Evolutionary conservation across 2,329 filamentous ascomycete species (phyloP).

Genomic region (Ophiostoma sp.): DNA sequence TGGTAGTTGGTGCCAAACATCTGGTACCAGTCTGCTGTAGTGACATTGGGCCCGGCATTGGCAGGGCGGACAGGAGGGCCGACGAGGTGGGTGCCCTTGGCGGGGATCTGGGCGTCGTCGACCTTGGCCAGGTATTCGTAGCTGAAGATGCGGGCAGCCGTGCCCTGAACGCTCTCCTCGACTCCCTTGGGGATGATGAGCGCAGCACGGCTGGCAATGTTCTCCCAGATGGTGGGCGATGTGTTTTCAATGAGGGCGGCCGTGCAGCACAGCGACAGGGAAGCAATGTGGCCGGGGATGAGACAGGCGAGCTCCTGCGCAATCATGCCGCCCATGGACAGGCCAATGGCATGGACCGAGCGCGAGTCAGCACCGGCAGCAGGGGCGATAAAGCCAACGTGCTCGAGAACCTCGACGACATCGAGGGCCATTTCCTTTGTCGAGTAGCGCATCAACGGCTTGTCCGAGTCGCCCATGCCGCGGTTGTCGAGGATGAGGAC

Average conservation of each 20-base stretch:
- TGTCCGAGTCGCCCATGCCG: conserved; percentile 75
- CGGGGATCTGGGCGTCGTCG: conserved; percentile 52
- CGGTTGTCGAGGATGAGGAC: conserved; percentile 78
- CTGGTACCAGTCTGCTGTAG: conserved; percentile 23
- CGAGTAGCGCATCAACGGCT: conserved; percentile 70
- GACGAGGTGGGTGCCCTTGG: conserved; percentile 27
- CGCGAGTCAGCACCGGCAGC: conserved; percentile 26
- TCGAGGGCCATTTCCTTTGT: conserved; percentile 82
- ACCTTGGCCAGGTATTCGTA: conserved; percentile 56
- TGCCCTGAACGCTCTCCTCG: conserved; percentile 59
- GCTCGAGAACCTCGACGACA: conserved; percentile 61
- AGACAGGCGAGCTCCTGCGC: conserved; percentile 67
- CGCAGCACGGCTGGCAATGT: conserved; percentile 52
- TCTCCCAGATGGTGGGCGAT: conserved; percentile 53
- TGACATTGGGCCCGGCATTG: neutral
- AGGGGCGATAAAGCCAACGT: conserved; percentile 52
- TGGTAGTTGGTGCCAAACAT: conserved; percentile 70
- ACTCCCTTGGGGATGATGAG: conserved; percentile 65
- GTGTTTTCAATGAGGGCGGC: conserved; percentile 58
- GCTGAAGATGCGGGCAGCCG: conserved; percentile 63
- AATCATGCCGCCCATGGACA: conserved; percentile 90
- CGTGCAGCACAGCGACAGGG: conserved; percentile 57
- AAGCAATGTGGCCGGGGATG: conserved; percentile 49
- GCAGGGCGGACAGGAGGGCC: conserved; percentile 21
- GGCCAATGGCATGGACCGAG: conserved; percentile 63